These are phyloP conservation scores for Casuarina equisetifolia DNA, from an alignment of 306 rosid genomes.

Conservation along the genomic window DNA sequence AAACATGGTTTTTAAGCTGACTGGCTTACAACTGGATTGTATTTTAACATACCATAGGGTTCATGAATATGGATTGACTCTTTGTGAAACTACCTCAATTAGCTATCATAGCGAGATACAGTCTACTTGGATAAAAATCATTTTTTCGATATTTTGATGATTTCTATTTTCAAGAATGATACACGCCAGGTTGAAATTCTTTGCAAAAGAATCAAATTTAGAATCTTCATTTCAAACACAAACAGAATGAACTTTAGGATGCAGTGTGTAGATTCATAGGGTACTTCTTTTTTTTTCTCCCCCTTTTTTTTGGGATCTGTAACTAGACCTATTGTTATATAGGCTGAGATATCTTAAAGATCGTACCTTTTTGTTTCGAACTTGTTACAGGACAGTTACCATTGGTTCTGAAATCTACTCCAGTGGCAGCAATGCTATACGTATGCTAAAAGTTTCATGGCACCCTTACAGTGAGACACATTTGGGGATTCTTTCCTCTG, in stretches of 20 bases:
- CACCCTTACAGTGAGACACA: constrained; percentile 83
- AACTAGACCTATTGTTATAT: neutral
- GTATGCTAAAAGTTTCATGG: constrained; percentile 71
- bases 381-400: constrained; percentile 60
- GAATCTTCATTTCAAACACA: neutral
- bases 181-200: neutral
- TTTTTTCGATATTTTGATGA: too few relatives aligned
- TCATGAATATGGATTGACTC: neutral
- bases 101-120: neutral
- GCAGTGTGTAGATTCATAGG: constrained; percentile 11
- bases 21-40: neutral
- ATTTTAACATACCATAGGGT: neutral
- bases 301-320: constrained; percentile 6
- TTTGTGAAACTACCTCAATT: neutral
- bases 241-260: neutral
- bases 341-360: neutral
- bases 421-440: constrained; percentile 48
- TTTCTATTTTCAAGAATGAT: neutral
- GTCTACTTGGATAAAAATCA: neutral
- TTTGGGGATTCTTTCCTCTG: constrained; percentile 91
- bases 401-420: constrained; percentile 63
- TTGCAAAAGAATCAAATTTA: neutral
- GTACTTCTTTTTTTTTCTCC: constrained; percentile 1
- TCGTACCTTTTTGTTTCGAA: constrained; percentile 2
- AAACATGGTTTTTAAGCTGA: neutral